These are phyloP conservation scores for Phaeosphaeriaceae sp. DNA, from an alignment of 2,329 filamentous ascomycete species.

Conservation along the genomic window DNA sequence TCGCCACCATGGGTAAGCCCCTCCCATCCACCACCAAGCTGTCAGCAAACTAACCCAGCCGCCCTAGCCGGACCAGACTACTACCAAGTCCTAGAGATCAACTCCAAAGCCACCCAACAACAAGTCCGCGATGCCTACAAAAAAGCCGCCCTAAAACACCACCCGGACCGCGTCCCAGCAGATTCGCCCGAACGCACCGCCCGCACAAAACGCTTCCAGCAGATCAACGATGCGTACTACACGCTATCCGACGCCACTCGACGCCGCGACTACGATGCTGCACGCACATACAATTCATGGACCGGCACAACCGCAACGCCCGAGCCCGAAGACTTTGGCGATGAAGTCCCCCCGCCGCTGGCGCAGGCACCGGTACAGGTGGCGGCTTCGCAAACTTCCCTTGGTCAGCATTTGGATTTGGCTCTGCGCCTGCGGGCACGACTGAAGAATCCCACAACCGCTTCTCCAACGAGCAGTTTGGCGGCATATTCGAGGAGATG, in stretches of 20 bases:
- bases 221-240: conserved; percentile 92
- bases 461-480: conserved; percentile 81
- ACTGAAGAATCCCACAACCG: conserved; percentile 58
- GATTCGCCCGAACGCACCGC: conserved; percentile 81
- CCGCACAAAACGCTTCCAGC: conserved; percentile 87
- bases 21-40: background rate
- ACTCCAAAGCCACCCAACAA: conserved; percentile 75
- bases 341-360: conserved; percentile 53
- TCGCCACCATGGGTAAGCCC: conserved; percentile 1
- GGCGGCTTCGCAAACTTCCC: conserved; percentile 63
- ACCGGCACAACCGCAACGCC: conserved; percentile 52
- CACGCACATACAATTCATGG: conserved; percentile 63
- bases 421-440: conserved; percentile 51
- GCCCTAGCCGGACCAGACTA: conserved; percentile 5
- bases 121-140: conserved; percentile 97
- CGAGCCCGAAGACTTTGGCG: conserved; percentile 54
- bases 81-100: conserved; percentile 64
- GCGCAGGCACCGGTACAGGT: conserved; percentile 1
- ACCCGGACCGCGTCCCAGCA: conserved; percentile 86
- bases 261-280: conserved; percentile 82
- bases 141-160: conserved; percentile 86
- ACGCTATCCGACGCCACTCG: conserved; percentile 81
- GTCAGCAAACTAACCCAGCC: background rate
- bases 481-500: conserved; percentile 66
- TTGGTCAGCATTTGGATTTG: conserved; percentile 76